These are phyloP conservation scores for Violaceomyces palustris DNA, from an alignment of 1,284 basidiomycete genomes.

Conservation along the genomic window DNA sequence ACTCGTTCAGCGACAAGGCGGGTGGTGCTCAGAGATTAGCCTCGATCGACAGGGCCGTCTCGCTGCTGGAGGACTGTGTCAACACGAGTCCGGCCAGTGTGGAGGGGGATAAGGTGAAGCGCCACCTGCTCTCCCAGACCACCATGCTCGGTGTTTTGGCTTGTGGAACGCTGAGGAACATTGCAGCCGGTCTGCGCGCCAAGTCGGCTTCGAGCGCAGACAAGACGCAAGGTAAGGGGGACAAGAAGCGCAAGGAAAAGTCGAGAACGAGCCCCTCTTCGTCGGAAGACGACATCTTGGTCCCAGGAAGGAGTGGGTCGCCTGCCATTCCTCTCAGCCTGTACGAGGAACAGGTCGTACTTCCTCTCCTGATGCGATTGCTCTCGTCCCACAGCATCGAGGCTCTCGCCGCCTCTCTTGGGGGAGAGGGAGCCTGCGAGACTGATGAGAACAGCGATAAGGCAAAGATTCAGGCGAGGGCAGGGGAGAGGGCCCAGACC, in stretches of 20 bases:
- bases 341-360: constrained; percentile 15
- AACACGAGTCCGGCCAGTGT: constrained; percentile 9
- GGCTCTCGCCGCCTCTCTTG: constrained; percentile 5
- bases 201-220: constrained; percentile 1
- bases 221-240: constrained; percentile 8
- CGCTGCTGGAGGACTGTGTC: constrained; percentile 24
- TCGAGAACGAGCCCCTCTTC: neutral
- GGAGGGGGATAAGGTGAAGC: constrained; percentile 28
- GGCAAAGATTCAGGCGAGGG: constrained; percentile 20
- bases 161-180: constrained; percentile 23
- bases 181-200: constrained; percentile 14
- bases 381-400: constrained; percentile 7
- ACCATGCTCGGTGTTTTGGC: constrained; percentile 34
- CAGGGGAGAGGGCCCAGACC: constrained; percentile 33
- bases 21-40: constrained; percentile 15
- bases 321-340: neutral
- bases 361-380: constrained; percentile 11
- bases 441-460: constrained; percentile 9
- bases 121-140: constrained; percentile 17
- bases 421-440: constrained; percentile 1
- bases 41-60: constrained; percentile 12
- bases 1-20: constrained; percentile 14
- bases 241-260: neutral
- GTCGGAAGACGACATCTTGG: no score
- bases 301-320: no score